Conservation (phyloP, 768 basidiomycete genomes). For the Lentinula lateritia region DNA sequence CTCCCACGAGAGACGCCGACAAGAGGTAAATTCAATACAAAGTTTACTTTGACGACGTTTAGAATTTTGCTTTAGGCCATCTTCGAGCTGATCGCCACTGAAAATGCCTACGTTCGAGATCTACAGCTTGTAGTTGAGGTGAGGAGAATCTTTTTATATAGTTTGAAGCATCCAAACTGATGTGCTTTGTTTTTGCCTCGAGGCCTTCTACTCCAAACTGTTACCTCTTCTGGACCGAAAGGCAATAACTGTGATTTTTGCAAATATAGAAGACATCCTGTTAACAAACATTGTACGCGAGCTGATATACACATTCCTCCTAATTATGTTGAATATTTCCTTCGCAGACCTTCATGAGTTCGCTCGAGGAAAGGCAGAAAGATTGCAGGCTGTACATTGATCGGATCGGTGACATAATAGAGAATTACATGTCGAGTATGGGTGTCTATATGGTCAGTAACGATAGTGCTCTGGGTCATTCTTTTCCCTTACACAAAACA, state of each 20-base stretch:
- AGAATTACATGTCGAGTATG: conserved; percentile 72
- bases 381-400: conserved; percentile 90
- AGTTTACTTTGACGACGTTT: not conserved
- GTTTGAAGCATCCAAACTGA: conserved; percentile 1
- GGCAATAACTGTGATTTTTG: conserved; percentile 79
- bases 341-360: conserved; percentile 71
- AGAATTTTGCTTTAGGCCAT: conserved; percentile 51
- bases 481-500: conserved; percentile 20
- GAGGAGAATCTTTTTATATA: conserved; percentile 9
- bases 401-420: conserved; percentile 79
- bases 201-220: conserved; percentile 86
- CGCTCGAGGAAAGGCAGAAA: conserved; percentile 87
- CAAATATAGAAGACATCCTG: conserved; percentile 90
- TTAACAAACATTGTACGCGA: conserved; percentile 74
- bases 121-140: conserved; percentile 91
- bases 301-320: not conserved
- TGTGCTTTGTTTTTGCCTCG: not conserved
- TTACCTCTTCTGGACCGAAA: conserved; percentile 67
- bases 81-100: conserved; percentile 92
- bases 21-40: conserved; percentile 52
- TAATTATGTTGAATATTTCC: conserved; percentile 4
- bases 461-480: not conserved
- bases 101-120: conserved; percentile 85
- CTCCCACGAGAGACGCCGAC: conserved; percentile 71
- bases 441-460: conserved; percentile 69